Conservation (phyloP, 176 grass and related monocot species). For the Alloteropsis semialata region DNA sequence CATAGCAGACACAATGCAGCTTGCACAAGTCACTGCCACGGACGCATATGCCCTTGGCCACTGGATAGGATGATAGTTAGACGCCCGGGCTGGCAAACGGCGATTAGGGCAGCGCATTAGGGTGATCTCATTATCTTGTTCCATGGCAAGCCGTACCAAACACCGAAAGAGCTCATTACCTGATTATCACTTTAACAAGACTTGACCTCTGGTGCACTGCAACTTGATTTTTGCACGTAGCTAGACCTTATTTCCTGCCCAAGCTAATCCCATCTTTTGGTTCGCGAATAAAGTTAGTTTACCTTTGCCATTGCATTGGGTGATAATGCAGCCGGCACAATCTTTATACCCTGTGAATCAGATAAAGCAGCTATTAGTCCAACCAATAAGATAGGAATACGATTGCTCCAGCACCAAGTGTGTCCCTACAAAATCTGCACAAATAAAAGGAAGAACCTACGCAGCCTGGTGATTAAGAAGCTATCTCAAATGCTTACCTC, state of each 20-base stretch:
- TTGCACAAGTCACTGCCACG: constrained; percentile 5
- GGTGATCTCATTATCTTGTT: neutral
- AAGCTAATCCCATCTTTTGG: neutral
- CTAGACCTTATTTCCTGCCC: neutral
- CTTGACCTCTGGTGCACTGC: neutral
- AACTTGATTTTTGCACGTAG: neutral
- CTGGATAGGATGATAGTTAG: neutral
- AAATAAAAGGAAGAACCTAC: neutral
- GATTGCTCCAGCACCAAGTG: constrained; percentile 12
- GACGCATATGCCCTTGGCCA: neutral
- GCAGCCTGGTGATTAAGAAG: neutral
- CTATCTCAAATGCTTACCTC: constrained; percentile 28
- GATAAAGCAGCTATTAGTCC: neutral
- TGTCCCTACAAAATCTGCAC: neutral
- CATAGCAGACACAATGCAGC: constrained; percentile 12
- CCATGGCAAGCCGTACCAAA: neutral
- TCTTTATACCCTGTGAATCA: neutral
- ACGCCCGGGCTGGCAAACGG: neutral
- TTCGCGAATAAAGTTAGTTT: neutral
- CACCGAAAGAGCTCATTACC: neutral
- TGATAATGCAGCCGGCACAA: neutral
- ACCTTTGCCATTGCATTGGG: neutral
- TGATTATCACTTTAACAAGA: neutral
- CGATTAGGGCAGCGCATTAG: neutral
- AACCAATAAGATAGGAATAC: neutral